These are phyloP conservation scores for Datura wrightii DNA, from an alignment of 257 asterid genomes.

Conservation along the genomic window DNA sequence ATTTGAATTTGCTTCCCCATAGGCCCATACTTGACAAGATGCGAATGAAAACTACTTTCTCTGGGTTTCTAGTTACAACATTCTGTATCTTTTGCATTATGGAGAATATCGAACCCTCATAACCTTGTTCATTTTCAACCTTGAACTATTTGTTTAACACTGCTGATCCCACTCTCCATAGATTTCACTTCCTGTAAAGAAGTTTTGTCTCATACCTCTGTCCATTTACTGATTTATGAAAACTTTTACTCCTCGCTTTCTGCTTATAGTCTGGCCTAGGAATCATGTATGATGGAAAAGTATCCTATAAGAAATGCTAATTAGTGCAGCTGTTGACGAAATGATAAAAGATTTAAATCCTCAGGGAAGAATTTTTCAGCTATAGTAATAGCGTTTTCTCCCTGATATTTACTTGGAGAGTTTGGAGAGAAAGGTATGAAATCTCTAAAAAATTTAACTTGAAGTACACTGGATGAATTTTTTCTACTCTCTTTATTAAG, in stretches of 20 bases:
- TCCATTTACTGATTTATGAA: background rate
- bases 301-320: background rate
- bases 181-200: background rate
- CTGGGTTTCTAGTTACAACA: background rate
- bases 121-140: background rate
- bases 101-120: background rate
- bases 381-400: background rate
- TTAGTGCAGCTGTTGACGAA: background rate
- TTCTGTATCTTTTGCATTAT: background rate
- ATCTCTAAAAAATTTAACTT: background rate
- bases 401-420: constrained; percentile 11
- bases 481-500: background rate
- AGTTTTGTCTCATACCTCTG: background rate
- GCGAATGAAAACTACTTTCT: background rate
- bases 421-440: background rate
- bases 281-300: background rate
- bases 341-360: background rate
- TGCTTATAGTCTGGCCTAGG: background rate
- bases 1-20: background rate
- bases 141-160: background rate
- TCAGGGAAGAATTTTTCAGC: background rate
- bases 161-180: background rate
- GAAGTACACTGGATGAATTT: background rate
- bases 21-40: background rate
- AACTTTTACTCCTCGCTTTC: background rate